Conservation (phyloP, 148 eudicot genomes). For the Fagopyrum homotropicum region DNA sequence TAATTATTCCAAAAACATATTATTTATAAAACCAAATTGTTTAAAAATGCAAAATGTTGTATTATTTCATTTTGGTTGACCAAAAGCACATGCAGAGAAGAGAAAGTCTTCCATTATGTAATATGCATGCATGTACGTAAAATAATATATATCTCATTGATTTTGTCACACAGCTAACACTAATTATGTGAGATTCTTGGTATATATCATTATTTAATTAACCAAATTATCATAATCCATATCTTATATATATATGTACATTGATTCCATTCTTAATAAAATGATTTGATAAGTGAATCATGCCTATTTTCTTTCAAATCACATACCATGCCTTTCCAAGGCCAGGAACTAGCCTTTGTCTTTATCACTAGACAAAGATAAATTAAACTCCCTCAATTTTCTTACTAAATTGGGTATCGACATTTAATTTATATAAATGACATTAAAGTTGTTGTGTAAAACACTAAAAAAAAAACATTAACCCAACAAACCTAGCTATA, state of each 20-base stretch:
- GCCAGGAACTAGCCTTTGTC: background rate
- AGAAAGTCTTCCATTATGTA: background rate
- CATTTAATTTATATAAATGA: background rate
- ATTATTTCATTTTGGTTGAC: conserved; percentile 16
- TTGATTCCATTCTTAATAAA: background rate
- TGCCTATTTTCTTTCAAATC: background rate
- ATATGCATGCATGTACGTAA: conserved; percentile 13
- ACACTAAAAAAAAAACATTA: background rate
- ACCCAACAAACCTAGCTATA: too few relatives aligned
- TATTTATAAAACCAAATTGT: background rate
- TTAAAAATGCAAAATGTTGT: background rate
- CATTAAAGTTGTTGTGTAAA: background rate
- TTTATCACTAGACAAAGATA: background rate
- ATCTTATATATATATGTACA: background rate
- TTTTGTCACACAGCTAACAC: background rate
- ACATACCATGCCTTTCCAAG: background rate
- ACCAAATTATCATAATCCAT: conserved; percentile 4
- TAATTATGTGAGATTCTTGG: conserved; percentile 2
- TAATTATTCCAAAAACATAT: background rate
- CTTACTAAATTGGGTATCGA: background rate
- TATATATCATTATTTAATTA: background rate
- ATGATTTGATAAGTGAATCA: background rate
- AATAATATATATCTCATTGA: background rate
- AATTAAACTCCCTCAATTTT: background rate
- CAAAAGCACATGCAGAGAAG: conserved; percentile 14